A percentile compares a stretch with the other conserved stretches of the same genome.
These are phyloP conservation scores for Boletus subparvulus DNA, from an alignment of 768 basidiomycete genomes.

Conservation along the genomic window DNA sequence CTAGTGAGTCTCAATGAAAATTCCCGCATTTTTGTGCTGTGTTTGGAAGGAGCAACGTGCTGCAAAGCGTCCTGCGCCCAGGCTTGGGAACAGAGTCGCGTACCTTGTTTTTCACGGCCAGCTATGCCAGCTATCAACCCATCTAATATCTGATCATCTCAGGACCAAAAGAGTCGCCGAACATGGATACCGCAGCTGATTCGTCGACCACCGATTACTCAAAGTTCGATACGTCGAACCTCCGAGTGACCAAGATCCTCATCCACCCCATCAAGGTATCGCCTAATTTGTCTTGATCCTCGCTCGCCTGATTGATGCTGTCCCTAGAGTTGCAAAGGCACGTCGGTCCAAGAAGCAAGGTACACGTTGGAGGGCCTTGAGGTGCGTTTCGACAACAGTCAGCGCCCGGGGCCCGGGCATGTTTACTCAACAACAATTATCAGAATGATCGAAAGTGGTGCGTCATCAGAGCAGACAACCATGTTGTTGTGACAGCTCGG, in stretches of 20 bases:
- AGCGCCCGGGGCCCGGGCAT: background rate
- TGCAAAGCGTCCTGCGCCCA: background rate
- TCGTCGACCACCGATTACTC: constrained; percentile 9
- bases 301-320: background rate
- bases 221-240: constrained; percentile 31
- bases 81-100: background rate
- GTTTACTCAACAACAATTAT: background rate
- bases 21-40: background rate
- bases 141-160: constrained; percentile 17
- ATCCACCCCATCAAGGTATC: constrained; percentile 67
- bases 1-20: constrained; percentile 16
- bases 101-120: background rate
- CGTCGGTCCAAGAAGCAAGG: constrained; percentile 51
- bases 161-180: background rate
- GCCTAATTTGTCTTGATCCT: background rate
- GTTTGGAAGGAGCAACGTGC: background rate
- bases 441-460: constrained; percentile 75
- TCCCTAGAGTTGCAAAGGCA: constrained; percentile 70
- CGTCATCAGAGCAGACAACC: constrained; percentile 55
- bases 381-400: constrained; percentile 37
- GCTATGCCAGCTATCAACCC: background rate
- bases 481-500: constrained; percentile 65
- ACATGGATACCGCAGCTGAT: background rate
- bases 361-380: constrained; percentile 67
- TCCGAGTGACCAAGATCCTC: constrained; percentile 54